Base-by-base conservation (phyloP, 139 green algal genomes). In the Mesotaenium endlicherianum region DNA sequence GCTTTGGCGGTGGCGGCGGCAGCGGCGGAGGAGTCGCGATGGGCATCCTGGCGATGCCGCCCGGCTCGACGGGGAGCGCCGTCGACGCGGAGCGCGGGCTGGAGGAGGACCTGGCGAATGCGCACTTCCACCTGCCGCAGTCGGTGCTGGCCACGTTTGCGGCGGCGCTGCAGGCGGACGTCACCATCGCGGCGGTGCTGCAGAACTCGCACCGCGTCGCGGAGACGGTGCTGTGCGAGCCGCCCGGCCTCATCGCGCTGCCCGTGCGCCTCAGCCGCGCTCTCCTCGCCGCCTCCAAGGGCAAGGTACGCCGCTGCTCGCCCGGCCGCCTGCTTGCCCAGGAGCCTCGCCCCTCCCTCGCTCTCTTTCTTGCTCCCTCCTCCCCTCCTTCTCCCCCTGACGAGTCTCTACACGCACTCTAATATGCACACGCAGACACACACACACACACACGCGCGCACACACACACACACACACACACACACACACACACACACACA, bases 211-310 rank as follows among this genome's bases (percentile, higher is more conserved):
- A 47, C 40, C 58, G 81, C 53, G n/a, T 87, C 34, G 58, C 81
- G 20, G 81, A 87, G 81, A 87, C 81, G 5, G 75, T 87, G 40
- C 53, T 83, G 38, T 87, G 81, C 47, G 42, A 76, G 31, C 81
- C 81, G 5, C 30, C n/a, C 5, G 81, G 74, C 3, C 45, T 87
- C 26, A 34, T 87, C 0, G 40, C 74, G 16, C 39, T 85, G n/a
- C 81, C 81, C 2, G 81, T 87, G 40, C 72, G 81, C 43, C 64
- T 87, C 43, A 85, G 42, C 43, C 82, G 81, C 30, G 79, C 55
- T 16, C 16, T 87, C 0, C 39, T 87, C 5, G 42, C 26, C 47
- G 79, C 79, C 34, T 57, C 81, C 16, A 50, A 80, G 14, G 81
- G 81, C 44, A 76, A 85, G 74, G 80, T 86, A 41, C 30, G 17